phyloP scores from a whole-genome alignment of 2,329 filamentous ascomycete species.

The Trematosphaeria pertusa region DNA sequence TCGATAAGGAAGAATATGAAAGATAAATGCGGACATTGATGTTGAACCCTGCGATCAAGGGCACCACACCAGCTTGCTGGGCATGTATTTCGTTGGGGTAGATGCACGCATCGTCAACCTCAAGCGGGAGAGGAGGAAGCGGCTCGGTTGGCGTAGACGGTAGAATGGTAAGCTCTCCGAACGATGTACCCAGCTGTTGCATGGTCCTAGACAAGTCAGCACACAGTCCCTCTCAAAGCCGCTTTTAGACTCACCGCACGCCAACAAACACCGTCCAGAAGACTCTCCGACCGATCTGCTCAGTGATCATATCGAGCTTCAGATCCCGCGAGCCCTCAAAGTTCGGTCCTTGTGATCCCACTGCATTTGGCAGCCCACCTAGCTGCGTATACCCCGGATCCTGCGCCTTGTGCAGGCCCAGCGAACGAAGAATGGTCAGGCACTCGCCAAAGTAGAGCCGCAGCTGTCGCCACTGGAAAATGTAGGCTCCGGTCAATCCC shows the following conservation, averaged over 20 bases:
- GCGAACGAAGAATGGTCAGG: constrained; percentile 70
- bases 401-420: constrained; percentile 68
- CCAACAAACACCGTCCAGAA: constrained; percentile 86
- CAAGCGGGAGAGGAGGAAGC: constrained; percentile 79
- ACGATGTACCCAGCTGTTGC: constrained; percentile 75
- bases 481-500: constrained; percentile 71
- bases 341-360: constrained; percentile 45
- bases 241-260: constrained; percentile 66
- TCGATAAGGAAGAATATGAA: constrained; percentile 79
- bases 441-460: constrained; percentile 77
- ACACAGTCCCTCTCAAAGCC: too few species aligned
- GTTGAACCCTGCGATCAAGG: constrained; percentile 81
- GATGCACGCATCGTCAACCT: constrained; percentile 85
- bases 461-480: constrained; percentile 70
- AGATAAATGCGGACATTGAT: constrained; percentile 78
- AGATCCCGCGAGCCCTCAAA: constrained; percentile 47
- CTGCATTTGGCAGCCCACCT: constrained; percentile 40
- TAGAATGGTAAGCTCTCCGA: constrained; percentile 75
- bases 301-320: constrained; percentile 53
- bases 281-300: constrained; percentile 65
- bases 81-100: constrained; percentile 72
- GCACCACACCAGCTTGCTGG: constrained; percentile 72
- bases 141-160: constrained; percentile 77
- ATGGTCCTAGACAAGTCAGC: constrained; percentile 65
- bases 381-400: constrained; percentile 49